These are phyloP conservation scores for Rhizoclosmatium sp. DNA, from an alignment of 192 early-diverging fungal species.

Conservation along the genomic window DNA sequence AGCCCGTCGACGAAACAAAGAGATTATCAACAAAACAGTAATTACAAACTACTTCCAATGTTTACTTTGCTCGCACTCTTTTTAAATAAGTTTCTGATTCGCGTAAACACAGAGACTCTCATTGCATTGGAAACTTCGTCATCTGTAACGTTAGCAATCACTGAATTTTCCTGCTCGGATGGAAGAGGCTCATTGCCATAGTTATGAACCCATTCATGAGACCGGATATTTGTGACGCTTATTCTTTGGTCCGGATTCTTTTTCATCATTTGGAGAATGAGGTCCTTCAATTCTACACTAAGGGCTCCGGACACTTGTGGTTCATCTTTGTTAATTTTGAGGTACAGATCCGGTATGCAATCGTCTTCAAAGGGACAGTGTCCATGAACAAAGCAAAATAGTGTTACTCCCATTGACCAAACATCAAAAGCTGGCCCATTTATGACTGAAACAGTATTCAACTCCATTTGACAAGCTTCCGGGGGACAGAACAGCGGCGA, in stretches of 20 bases:
- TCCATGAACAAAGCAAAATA: slow-evolving; percentile 68
- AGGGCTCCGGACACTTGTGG: slow-evolving; percentile 39
- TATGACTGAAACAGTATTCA: slow-evolving; percentile 30
- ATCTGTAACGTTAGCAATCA: slow-evolving; percentile 53
- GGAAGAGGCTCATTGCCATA: slow-evolving; percentile 46
- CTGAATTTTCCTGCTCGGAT: slow-evolving; percentile 54
- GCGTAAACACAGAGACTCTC: not conserved
- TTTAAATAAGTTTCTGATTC: not conserved
- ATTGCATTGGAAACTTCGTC: slow-evolving; percentile 61
- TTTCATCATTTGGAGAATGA: slow-evolving; percentile 53
- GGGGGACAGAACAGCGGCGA: slow-evolving; percentile 63
- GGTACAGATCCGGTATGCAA: slow-evolving; percentile 46
- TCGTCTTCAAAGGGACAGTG: slow-evolving; percentile 59
- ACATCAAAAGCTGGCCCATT: slow-evolving; percentile 60
- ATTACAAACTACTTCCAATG: too few relatives aligned
- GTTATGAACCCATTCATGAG: slow-evolving; percentile 55
- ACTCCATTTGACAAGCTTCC: slow-evolving; percentile 50
- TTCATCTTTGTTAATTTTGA: slow-evolving; percentile 49
- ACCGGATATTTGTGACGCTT: slow-evolving; percentile 45
- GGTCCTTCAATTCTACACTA: slow-evolving; percentile 39
- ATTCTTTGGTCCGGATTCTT: slow-evolving; percentile 53
- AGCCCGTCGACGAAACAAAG: too few relatives aligned
- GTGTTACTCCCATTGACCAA: slow-evolving; percentile 67
- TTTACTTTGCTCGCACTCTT: not conserved
- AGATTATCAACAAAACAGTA: too few relatives aligned